Conservation (phyloP, 2,329 filamentous ascomycete genomes). For the Neurospora sp. region DNA sequence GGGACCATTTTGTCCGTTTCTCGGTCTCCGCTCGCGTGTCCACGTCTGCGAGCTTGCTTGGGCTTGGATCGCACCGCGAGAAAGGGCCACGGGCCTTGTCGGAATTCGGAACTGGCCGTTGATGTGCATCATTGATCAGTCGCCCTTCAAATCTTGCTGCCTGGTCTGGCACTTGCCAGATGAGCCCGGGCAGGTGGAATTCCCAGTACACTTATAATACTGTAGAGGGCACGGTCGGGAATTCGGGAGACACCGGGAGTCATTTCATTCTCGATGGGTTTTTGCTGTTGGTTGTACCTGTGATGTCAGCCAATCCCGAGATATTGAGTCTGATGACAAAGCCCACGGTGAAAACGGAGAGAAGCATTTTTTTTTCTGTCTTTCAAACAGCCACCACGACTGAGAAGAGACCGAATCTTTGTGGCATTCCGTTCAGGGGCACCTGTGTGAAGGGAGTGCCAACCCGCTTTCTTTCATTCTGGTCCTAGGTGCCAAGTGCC, state of each 20-base stretch:
- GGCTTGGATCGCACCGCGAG: background rate
- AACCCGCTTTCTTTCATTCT: background rate
- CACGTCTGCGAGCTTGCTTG: background rate
- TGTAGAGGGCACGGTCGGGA: background rate
- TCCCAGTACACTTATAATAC: background rate
- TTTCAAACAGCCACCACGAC: background rate
- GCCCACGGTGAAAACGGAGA: background rate
- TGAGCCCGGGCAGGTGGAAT: background rate
- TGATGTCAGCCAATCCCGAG: background rate
- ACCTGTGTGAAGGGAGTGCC: background rate
- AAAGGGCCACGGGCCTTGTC: background rate
- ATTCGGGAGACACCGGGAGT: background rate
- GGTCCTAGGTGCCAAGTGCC: background rate
- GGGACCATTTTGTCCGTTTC: background rate
- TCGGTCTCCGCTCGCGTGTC: background rate
- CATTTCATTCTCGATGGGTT: background rate
- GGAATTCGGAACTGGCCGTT: background rate
- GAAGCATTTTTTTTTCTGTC: background rate
- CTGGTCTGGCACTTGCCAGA: background rate
- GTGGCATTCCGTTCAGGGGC: background rate
- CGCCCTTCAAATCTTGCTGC: background rate
- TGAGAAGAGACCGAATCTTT: background rate
- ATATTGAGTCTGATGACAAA: background rate
- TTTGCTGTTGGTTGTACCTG: background rate
- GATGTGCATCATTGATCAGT: background rate